Conservation (phyloP, 31 red algal genomes). For the Porphyra umbilicalis region DNA sequence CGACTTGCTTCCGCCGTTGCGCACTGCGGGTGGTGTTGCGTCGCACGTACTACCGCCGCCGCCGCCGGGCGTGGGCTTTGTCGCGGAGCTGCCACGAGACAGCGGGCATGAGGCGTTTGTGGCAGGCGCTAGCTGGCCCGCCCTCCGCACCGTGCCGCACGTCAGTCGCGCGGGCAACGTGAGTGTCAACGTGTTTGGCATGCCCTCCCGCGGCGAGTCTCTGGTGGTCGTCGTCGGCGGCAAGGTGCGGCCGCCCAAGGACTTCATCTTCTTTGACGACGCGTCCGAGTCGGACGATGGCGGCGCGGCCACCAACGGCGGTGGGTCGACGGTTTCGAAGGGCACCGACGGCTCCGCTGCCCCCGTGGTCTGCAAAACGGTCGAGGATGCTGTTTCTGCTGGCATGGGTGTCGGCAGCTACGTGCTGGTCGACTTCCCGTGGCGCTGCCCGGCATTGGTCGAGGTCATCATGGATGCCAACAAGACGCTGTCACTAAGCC, state of each 20-base stretch:
- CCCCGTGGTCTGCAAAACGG: conserved; percentile 1
- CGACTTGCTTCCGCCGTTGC: conserved; percentile 32
- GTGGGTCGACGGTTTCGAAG: conserved; percentile 46
- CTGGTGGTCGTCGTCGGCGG: conserved; percentile 31
- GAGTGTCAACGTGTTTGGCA: conserved; percentile 77
- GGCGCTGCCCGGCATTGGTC: conserved; percentile 4
- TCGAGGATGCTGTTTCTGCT: background rate
- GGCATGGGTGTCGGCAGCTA: conserved; percentile 6
- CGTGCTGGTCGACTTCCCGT: conserved; percentile 14
- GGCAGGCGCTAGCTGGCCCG: conserved; percentile 20
- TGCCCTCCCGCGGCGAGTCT: conserved; percentile 60
- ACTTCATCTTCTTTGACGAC: conserved; percentile 4
- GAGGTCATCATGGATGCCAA: background rate
- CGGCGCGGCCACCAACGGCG: conserved; percentile 15
- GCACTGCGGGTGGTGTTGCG: conserved; percentile 11
- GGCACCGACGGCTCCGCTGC: conserved; percentile 17
- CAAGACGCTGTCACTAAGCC: background rate
- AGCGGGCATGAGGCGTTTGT: conserved; percentile 4
- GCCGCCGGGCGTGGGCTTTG: conserved; percentile 13
- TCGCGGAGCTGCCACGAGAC: conserved; percentile 12
- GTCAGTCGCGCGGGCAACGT: conserved; percentile 22
- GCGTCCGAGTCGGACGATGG: conserved; percentile 6
- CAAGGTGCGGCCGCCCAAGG: background rate
- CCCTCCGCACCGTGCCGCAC: conserved; percentile 21
- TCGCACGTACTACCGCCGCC: conserved; percentile 24